A percentile compares a stretch with the other conserved stretches of the same genome.
phyloP scores from a whole-genome alignment of 805 yeast species.

The Debaryomyces prosopidis region DNA sequence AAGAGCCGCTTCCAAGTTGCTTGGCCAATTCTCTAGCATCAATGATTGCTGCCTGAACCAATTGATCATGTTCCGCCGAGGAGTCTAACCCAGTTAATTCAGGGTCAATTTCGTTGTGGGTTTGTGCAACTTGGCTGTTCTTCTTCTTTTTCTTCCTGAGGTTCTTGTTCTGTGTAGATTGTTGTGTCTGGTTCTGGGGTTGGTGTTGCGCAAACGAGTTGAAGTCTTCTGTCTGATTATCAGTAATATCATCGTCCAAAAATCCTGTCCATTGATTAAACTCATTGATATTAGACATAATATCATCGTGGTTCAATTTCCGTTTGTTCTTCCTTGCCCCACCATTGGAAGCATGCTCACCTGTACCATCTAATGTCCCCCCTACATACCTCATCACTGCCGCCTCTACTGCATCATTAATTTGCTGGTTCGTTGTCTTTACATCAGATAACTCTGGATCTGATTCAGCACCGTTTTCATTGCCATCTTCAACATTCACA shows the following conservation, averaged over 20 bases:
- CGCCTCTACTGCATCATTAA: slow-evolving; percentile 66
- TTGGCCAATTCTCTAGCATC: slow-evolving; percentile 66
- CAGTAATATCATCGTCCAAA: slow-evolving; percentile 39
- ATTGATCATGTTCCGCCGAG: slow-evolving; percentile 56
- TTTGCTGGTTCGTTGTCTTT: slow-evolving; percentile 37
- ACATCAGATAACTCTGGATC: slow-evolving; percentile 13
- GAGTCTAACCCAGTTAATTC: slow-evolving; percentile 36
- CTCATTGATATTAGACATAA: slow-evolving; percentile 46
- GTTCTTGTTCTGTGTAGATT: slow-evolving; percentile 2
- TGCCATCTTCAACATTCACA: slow-evolving; percentile 7
- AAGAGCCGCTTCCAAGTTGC: slow-evolving; percentile 26
- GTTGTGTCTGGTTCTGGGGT: background rate
- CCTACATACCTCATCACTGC: slow-evolving; percentile 77
- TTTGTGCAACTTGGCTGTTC: slow-evolving; percentile 5
- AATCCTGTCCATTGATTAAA: slow-evolving; percentile 58
- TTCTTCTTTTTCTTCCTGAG: slow-evolving; percentile 13
- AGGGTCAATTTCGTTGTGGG: slow-evolving; percentile 33
- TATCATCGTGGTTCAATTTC: slow-evolving; percentile 33
- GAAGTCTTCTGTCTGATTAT: slow-evolving; percentile 1
- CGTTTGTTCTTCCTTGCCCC: slow-evolving; percentile 21
- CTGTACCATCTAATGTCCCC: slow-evolving; percentile 50
- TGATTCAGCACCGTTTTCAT: slow-evolving; percentile 6
- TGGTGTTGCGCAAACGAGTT: slow-evolving; percentile 6
- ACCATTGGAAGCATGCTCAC: slow-evolving; percentile 3
- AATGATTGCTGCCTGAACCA: slow-evolving; percentile 69